These are phyloP conservation scores for Lentinus brumalis DNA, from an alignment of 768 basidiomycete genomes.

Conservation along the genomic window DNA sequence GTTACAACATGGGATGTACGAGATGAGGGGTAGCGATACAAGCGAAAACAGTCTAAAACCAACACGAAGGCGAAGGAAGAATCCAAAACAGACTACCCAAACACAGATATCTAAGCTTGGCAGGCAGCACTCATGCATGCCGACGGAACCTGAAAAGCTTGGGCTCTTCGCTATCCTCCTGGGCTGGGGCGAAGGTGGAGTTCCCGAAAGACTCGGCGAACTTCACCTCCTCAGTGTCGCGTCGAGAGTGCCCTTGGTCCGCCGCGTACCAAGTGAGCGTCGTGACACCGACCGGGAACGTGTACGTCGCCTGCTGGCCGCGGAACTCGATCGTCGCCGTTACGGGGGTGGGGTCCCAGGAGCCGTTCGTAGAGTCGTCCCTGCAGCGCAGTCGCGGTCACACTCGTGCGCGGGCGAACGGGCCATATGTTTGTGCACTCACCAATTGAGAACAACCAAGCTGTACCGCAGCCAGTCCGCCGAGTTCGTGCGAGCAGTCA, in stretches of 20 bases:
- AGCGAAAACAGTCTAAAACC: too few species aligned
- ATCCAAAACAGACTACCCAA: too few species aligned
- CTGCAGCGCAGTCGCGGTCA: constrained; percentile 16
- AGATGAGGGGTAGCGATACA: too few species aligned
- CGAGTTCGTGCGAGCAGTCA: constrained; percentile 55
- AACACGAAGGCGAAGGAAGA: too few species aligned
- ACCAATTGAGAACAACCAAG: constrained; percentile 74
- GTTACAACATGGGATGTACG: too few species aligned
- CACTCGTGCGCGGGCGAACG: background rate
- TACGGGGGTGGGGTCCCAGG: constrained; percentile 58
- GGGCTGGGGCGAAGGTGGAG: background rate
- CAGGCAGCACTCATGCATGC: too few species aligned
- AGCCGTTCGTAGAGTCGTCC: constrained; percentile 51
- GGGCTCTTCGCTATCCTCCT: too few species aligned
- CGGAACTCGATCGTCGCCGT: constrained; percentile 64
- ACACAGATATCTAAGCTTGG: too few species aligned
- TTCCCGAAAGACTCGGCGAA: background rate
- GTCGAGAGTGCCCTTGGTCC: constrained; percentile 11
- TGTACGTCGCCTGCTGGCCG: constrained; percentile 65
- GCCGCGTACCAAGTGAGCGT: constrained; percentile 53
- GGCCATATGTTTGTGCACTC: constrained; percentile 1
- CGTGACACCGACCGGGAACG: constrained; percentile 77
- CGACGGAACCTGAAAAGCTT: too few species aligned
- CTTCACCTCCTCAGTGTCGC: background rate
- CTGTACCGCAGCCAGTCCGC: constrained; percentile 67